These are phyloP conservation scores for Heracleum sosnowskyi DNA, from an alignment of 129 eudicot species.

Conservation along the genomic window DNA sequence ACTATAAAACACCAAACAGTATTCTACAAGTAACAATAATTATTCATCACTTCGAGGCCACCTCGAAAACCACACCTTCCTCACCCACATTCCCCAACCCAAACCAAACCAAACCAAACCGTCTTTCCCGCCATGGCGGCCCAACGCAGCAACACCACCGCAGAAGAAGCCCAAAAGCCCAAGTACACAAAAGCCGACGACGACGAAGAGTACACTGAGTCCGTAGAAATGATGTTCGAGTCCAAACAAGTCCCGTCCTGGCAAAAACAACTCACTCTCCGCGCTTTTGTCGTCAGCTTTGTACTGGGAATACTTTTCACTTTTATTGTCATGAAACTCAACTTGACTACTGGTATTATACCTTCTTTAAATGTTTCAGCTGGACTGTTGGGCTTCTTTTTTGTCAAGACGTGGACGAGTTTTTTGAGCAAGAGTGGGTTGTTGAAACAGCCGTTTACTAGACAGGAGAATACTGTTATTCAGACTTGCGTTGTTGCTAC, in stretches of 20 bases:
- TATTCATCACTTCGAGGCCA: neutral
- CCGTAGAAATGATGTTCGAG: slow-evolving; percentile 69
- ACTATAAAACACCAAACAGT: too few species aligned
- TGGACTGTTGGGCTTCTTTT: slow-evolving; percentile 83
- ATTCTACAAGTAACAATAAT: too few species aligned
- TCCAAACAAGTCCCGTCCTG: slow-evolving; percentile 72
- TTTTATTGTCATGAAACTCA: slow-evolving; percentile 90
- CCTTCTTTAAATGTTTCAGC: slow-evolving; percentile 95
- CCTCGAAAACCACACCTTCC: neutral
- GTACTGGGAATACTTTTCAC: slow-evolving; percentile 64
- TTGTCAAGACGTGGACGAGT: slow-evolving; percentile 84
- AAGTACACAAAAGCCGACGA: slow-evolving; percentile 8
- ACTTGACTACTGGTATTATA: slow-evolving; percentile 86
- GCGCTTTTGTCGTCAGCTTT: slow-evolving; percentile 68
- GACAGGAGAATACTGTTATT: slow-evolving; percentile 94
- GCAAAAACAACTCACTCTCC: slow-evolving; percentile 67
- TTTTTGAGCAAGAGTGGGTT: slow-evolving; percentile 63
- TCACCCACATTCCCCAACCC: neutral
- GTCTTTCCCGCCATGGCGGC: neutral
- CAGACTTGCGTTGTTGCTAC: slow-evolving; percentile 96
- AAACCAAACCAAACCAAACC: too few species aligned
- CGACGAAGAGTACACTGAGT: neutral
- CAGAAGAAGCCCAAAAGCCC: neutral
- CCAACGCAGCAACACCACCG: neutral
- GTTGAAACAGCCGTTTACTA: slow-evolving; percentile 74